Percentiles rank a stretch among this genome's conserved stretches.
Conservation (phyloP, 2,329 filamentous ascomycete genomes). For the Ceratocystis lukuohia region DNA sequence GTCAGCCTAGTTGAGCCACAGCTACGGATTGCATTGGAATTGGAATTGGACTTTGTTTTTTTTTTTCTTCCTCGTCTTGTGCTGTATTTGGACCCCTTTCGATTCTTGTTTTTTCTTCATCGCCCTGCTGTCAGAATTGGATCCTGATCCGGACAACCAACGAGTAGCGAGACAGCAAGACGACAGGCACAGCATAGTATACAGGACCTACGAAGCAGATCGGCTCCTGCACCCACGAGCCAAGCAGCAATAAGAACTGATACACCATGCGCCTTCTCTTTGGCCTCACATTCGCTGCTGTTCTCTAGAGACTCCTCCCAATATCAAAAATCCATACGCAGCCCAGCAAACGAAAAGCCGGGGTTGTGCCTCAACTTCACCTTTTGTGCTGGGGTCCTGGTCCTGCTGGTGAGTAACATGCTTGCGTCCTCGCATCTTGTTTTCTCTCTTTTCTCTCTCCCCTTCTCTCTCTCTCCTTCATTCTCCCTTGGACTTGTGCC, state of each 20-base stretch:
- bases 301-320: conserved; percentile 1
- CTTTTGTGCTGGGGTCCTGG: too few relatives aligned
- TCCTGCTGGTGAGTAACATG: too few relatives aligned
- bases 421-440: neutral
- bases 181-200: neutral
- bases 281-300: neutral
- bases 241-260: neutral
- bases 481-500: neutral
- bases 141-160: neutral
- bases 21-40: neutral
- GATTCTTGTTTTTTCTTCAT: conserved; percentile 4
- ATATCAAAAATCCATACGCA: neutral
- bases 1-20: neutral
- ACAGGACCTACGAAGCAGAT: neutral
- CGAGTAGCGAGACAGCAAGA: neutral
- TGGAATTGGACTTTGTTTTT: neutral
- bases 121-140: neutral
- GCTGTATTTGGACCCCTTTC: too few relatives aligned
- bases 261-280: neutral
- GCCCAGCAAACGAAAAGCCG: neutral
- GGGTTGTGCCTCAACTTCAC: neutral
- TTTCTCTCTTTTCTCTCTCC: neutral
- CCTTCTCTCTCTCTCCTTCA: neutral
- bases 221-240: neutral
- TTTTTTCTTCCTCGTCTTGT: neutral